A percentile compares a stretch with the other conserved stretches of the same genome.
phyloP scores from a whole-genome alignment of 2,329 filamentous ascomycete genomes.

The Claviceps sorghi region DNA sequence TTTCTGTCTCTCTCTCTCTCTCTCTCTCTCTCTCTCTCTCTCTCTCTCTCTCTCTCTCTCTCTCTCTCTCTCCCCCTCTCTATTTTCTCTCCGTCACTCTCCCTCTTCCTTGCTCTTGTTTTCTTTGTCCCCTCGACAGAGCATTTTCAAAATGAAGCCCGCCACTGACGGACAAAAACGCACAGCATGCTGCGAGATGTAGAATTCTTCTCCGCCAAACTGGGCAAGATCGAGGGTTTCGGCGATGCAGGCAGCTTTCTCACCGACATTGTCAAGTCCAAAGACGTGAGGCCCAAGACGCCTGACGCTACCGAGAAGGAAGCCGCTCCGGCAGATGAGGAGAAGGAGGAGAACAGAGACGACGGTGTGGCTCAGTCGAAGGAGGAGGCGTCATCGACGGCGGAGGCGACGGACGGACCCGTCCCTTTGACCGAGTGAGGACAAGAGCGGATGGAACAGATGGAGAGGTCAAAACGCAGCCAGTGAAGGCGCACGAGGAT shows the following conservation, averaged over 20 bases:
- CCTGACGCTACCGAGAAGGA: slow-evolving; percentile 4
- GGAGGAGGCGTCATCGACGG: background rate
- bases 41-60: background rate
- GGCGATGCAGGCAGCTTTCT: slow-evolving; percentile 59
- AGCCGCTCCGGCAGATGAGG: slow-evolving; percentile 7
- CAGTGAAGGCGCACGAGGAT: too few relatives aligned
- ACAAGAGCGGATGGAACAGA: background rate
- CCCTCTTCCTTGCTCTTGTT: background rate
- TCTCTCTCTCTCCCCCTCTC: background rate
- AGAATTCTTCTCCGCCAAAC: slow-evolving; percentile 53
- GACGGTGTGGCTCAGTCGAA: background rate
- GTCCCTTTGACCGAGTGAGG: background rate
- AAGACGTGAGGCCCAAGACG: slow-evolving; percentile 25
- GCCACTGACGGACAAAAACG: background rate
- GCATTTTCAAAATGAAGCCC: background rate
- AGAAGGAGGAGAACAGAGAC: slow-evolving; percentile 6
- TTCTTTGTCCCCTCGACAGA: background rate
- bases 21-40: background rate
- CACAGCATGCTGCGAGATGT: slow-evolving; percentile 62
- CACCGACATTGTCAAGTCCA: slow-evolving; percentile 47
- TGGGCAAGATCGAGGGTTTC: slow-evolving; percentile 68
- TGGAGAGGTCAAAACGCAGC: too few relatives aligned
- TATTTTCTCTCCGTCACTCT: background rate
- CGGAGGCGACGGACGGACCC: background rate
- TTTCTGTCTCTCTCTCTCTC: background rate